These are phyloP conservation scores for Hypericum perforatum DNA, from an alignment of 345 rosid genomes.

Conservation along the genomic window DNA sequence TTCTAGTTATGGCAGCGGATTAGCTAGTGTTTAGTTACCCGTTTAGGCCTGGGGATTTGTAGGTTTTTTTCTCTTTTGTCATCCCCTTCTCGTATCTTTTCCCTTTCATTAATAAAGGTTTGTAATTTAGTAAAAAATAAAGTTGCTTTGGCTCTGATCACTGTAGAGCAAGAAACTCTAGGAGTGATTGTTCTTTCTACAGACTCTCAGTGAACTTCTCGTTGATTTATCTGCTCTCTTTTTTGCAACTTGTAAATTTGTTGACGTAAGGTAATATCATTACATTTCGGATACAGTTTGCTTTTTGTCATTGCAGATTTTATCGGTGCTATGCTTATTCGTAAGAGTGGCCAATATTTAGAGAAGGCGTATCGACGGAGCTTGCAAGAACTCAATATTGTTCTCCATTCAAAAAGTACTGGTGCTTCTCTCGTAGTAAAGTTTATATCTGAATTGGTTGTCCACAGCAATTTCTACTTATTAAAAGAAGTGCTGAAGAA, in stretches of 20 bases:
- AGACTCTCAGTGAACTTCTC: neutral
- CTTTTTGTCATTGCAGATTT: conserved; percentile 76
- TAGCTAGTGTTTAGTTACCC: too few relatives aligned
- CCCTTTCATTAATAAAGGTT: too few relatives aligned
- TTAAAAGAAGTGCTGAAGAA: neutral
- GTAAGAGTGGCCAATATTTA: conserved; percentile 54
- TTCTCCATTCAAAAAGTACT: conserved; percentile 29
- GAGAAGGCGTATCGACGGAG: conserved; percentile 41
- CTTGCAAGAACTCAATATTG: conserved; percentile 38
- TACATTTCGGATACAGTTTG: conserved; percentile 67
- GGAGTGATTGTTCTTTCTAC: neutral
- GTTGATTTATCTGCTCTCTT: neutral
- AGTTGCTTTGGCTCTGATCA: too few relatives aligned
- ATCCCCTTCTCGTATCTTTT: too few relatives aligned
- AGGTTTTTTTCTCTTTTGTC: too few relatives aligned
- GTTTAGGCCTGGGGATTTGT: too few relatives aligned
- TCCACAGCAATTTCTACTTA: neutral
- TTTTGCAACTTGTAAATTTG: neutral
- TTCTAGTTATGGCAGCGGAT: too few relatives aligned
- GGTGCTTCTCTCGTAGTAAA: conserved; percentile 24
- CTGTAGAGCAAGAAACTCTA: too few relatives aligned
- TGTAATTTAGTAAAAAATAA: too few relatives aligned
- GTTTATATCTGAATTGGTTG: neutral
- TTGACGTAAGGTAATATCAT: conserved; percentile 19
- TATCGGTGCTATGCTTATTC: conserved; percentile 65